Conservation (phyloP, 441 rosid genomes). For the Daphne laureola region DNA sequence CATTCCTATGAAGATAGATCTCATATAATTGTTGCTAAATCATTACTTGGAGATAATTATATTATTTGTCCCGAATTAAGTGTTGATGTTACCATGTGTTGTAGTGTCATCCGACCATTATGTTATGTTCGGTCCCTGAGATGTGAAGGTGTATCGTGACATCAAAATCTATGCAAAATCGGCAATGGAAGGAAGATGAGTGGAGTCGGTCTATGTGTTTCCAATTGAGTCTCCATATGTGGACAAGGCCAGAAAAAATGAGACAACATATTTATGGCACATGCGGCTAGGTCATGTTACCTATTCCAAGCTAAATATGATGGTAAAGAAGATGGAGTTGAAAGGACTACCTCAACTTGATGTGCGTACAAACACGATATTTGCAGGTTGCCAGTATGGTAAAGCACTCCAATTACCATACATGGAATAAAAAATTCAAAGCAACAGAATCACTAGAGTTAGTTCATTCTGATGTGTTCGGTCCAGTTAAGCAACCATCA, state of each 20-base stretch:
- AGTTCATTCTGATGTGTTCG: conserved; percentile 1
- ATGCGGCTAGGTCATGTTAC: conserved; percentile 2
- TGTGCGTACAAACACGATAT: background rate
- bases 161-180: background rate
- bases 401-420: conserved; percentile 11
- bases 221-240: background rate
- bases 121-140: conserved; percentile 1
- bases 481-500: conserved; percentile 1
- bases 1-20: too few species aligned
- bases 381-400: conserved; percentile 3
- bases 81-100: too few species aligned
- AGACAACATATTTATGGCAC: background rate
- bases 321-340: background rate
- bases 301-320: conserved; percentile 2
- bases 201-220: background rate
- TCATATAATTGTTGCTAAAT: too few species aligned
- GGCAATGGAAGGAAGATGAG: background rate
- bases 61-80: too few species aligned
- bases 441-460: background rate
- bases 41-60: too few species aligned
- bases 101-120: background rate
- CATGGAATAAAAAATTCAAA: background rate
- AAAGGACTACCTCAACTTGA: conserved; percentile 9
- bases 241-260: background rate
- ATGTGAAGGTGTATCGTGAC: background rate